Percentiles rank a stretch among this genome's conserved stretches.
These are phyloP conservation scores for Exophiala xenobiotica DNA, from an alignment of 2,329 filamentous ascomycete genomes.

Conservation along the genomic window DNA sequence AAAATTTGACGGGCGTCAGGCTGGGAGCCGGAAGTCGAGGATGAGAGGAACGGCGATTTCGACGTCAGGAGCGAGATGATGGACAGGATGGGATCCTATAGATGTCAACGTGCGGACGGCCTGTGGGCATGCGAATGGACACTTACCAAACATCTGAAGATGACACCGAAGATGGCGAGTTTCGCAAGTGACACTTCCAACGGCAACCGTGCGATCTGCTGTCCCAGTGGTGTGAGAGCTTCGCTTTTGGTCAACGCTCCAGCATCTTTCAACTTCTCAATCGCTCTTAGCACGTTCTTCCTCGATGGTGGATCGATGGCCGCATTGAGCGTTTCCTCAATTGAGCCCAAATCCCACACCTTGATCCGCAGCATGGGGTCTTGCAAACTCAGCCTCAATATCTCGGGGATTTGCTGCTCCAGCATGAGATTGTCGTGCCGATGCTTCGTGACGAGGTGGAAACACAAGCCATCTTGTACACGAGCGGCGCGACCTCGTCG, in stretches of 20 bases:
- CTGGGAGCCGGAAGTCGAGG: constrained; percentile 78
- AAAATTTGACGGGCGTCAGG: constrained; percentile 73
- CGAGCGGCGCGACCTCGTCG: constrained; percentile 88
- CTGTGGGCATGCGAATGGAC: no score
- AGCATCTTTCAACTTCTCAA: constrained; percentile 91
- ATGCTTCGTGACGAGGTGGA: constrained; percentile 90
- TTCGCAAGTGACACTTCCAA: constrained; percentile 95
- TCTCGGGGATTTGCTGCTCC: constrained; percentile 93
- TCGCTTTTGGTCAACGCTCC: constrained; percentile 79
- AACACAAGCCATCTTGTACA: constrained; percentile 92
- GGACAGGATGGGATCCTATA: constrained; percentile 75
- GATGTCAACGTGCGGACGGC: no score
- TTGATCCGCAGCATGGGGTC: constrained; percentile 95
- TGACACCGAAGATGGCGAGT: constrained; percentile 77
- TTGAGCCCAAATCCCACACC: constrained; percentile 91
- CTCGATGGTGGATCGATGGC: constrained; percentile 86
- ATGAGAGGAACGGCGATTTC: constrained; percentile 88
- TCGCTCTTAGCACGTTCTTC: constrained; percentile 88
- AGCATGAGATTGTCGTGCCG: constrained; percentile 71
- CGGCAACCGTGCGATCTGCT: constrained; percentile 82
- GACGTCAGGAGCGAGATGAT: constrained; percentile 91
- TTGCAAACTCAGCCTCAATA: constrained; percentile 89
- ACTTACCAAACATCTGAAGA: constrained; percentile 75
- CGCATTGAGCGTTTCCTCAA: constrained; percentile 83
- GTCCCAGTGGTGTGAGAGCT: constrained; percentile 80